A percentile compares a stretch with the other conserved stretches of the same genome.
Evolutionary conservation across 352 stramenopile genomes (phyloP).

Genomic region (Globisporangium iwayamae): DNA sequence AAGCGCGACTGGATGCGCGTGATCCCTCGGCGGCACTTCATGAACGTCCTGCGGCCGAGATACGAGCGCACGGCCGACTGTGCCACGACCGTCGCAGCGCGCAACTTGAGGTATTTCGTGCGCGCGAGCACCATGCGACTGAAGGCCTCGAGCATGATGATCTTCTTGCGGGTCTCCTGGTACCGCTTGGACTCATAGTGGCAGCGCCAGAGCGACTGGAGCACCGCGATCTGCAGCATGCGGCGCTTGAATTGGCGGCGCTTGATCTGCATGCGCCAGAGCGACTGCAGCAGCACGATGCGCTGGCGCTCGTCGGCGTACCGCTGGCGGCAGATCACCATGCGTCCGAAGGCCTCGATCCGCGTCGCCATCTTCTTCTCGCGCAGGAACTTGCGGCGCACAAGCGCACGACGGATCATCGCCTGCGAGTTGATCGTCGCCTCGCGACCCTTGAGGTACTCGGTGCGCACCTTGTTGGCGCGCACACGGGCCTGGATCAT

Average conservation of each 20-base stretch:
- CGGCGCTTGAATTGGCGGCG: slow-evolving; percentile 51
- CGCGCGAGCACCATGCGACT: slow-evolving; percentile 60
- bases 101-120: slow-evolving; percentile 48
- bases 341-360: slow-evolving; percentile 78
- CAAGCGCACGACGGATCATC: slow-evolving; percentile 81
- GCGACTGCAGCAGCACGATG: slow-evolving; percentile 75
- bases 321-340: slow-evolving; percentile 71
- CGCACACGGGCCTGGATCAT: slow-evolving; percentile 87
- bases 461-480: slow-evolving; percentile 81
- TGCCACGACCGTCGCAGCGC: slow-evolving; percentile 49
- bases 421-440: slow-evolving; percentile 86
- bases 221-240: slow-evolving; percentile 47
- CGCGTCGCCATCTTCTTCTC: slow-evolving; percentile 88
- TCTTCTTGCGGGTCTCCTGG: slow-evolving; percentile 47
- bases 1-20: slow-evolving; percentile 66
- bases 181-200: slow-evolving; percentile 57
- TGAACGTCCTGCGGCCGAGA: slow-evolving; percentile 59
- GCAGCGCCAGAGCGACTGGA: slow-evolving; percentile 82
- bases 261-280: slow-evolving; percentile 74
- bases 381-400: slow-evolving; percentile 71
- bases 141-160: slow-evolving; percentile 67
- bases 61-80: slow-evolving; percentile 72
- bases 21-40: slow-evolving; percentile 55
- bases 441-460: slow-evolving; percentile 83
- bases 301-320: slow-evolving; percentile 59